Evolutionary conservation across 495 filamentous ascomycete genomes (phyloP), one percentile per base, ranked within the genome.

Genomic region (Hypoxylon cercidicola): DNA sequence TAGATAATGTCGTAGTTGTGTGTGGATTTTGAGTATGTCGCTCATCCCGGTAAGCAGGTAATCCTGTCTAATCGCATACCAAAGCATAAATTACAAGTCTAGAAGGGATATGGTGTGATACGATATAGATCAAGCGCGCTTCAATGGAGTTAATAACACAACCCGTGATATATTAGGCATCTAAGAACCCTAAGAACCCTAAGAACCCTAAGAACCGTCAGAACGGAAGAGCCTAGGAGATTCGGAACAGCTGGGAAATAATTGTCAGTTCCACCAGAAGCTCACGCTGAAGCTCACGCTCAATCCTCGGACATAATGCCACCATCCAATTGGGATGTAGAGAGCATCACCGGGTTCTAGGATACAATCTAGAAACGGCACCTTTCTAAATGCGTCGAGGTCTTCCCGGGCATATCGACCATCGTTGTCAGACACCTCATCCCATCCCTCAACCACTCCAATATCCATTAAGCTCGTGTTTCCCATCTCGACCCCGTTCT

Each of bases 301-400:
- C 73, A 97, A 70, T 34, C 91, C 91, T 62, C 90, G 81, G 4
- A 99, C 92, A 82, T 97, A 98, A 81, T 99, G 95, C 95, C 95
- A 99, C 95, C 95, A 99, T 16, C 94, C 95, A 3, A 91, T 81
- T 4, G 95, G 95, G 52, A 99, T 93, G 78, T 96, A 97, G 60
- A 99, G 73, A 66, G 86, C 89, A 58, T 99, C 93, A 0, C 94
- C 95, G 23, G 88, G 88, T 32, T 82, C 85, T 19, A 99, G 74
- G 0, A 98, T 84, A 13, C 86, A 88, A 71, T 99, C 95, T 11
- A 93, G 75, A 76, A 90, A 97, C 50, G 80, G 77, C 9, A 91
- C 25, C 10, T 76, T 73, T 9, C 82, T 80, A 74, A 88, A 86
- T 3, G 79, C 79, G 1, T 82, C 80, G 40, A 58, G 25, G 40